phyloP scores from a whole-genome alignment of 106 monocot genomes.

The Dactylorhiza incarnata region DNA sequence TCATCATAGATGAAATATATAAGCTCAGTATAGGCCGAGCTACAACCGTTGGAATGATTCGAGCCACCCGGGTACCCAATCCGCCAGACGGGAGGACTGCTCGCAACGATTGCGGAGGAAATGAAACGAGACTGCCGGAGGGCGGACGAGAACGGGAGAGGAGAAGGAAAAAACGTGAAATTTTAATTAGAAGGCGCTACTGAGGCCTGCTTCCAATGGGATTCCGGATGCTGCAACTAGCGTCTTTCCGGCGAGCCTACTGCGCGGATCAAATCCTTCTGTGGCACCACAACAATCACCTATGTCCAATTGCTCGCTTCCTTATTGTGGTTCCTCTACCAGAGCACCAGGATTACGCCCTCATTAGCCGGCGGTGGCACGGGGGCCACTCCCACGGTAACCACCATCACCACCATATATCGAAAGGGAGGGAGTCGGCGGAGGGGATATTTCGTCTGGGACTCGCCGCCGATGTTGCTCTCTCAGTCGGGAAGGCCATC shows the following conservation, averaged over 20 bases:
- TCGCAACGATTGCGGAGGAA: no score
- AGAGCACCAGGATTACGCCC: conserved; percentile 22
- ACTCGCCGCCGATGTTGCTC: conserved; percentile 50
- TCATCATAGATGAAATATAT: no score
- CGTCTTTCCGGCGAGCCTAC: conserved; percentile 7
- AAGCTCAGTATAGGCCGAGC: no score
- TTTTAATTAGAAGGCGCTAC: neutral
- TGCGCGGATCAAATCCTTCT: neutral
- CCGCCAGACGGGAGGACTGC: no score
- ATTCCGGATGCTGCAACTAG: neutral
- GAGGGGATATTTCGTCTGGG: conserved; percentile 64
- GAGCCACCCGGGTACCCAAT: no score
- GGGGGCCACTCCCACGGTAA: conserved; percentile 29
- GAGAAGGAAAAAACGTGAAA: neutral
- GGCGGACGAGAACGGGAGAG: neutral
- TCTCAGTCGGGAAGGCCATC: conserved; percentile 50
- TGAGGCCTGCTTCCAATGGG: conserved; percentile 11
- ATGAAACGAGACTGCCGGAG: no score
- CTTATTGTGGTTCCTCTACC: neutral
- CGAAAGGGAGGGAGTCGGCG: neutral
- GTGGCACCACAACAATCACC: conserved; percentile 1
- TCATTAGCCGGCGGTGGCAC: conserved; percentile 33
- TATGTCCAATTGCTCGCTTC: neutral
- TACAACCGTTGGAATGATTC: no score
- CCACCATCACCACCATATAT: conserved; percentile 11